phyloP scores from a whole-genome alignment of 169 alveolate species.

The Eimeria falciformis region DNA sequence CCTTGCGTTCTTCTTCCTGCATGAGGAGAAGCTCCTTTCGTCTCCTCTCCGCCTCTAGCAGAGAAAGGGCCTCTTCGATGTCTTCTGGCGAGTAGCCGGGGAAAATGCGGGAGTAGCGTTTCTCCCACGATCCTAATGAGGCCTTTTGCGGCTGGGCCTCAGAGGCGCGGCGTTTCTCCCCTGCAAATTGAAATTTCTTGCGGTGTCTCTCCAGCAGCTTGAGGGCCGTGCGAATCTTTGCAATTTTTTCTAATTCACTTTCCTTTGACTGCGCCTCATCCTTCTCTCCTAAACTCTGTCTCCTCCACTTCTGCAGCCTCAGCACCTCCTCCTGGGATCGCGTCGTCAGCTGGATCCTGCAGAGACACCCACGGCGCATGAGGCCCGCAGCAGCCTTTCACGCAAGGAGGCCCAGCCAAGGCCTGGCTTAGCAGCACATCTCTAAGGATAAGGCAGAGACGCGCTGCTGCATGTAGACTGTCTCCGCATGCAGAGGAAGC shows the following conservation, averaged over 20 bases:
- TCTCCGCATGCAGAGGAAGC: too few species aligned
- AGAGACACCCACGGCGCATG: not conserved
- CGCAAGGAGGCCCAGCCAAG: too few species aligned
- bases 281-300: not conserved
- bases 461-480: too few species aligned
- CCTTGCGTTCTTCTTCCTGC: conserved; percentile 1
- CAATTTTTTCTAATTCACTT: not conserved
- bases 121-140: not conserved
- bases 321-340: conserved; percentile 1
- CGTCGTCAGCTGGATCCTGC: conserved; percentile 35
- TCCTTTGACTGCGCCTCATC: not conserved
- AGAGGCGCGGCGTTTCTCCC: not conserved
- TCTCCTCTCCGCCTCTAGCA: not conserved
- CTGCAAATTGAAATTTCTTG: not conserved
- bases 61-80: not conserved
- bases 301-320: not conserved
- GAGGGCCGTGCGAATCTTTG: conserved; percentile 9
- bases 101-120: not conserved
- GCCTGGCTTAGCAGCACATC: too few species aligned
- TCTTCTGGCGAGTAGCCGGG: not conserved
- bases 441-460: too few species aligned
- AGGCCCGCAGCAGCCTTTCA: too few species aligned
- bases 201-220: conserved; percentile 9
- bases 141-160: not conserved
- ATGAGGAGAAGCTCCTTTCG: conserved; percentile 13